A percentile compares a stretch with the other conserved stretches of the same genome.
phyloP scores from a whole-genome alignment of 768 basidiomycete genomes.

The Russula lepida region DNA sequence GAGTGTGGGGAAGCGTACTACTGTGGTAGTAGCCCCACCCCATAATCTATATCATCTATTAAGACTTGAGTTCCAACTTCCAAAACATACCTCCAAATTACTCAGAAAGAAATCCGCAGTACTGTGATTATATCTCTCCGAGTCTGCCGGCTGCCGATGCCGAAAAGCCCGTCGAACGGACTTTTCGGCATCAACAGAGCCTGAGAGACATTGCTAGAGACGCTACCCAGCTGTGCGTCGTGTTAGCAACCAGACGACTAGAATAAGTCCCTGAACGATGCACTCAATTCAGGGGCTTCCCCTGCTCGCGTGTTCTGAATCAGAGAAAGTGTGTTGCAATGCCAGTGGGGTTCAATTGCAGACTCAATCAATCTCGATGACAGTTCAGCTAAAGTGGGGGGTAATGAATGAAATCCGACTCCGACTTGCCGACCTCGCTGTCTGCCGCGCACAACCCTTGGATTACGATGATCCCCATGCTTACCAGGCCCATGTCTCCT shows the following conservation, averaged over 20 bases:
- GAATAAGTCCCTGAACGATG: not conserved
- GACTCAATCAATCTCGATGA: not conserved
- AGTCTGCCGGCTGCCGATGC: no score
- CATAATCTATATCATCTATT: not conserved
- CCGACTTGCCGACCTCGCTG: not conserved
- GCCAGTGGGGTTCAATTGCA: not conserved
- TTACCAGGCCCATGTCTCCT: not conserved
- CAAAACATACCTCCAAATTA: not conserved
- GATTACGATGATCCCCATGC: not conserved
- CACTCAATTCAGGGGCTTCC: not conserved
- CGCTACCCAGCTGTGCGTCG: not conserved
- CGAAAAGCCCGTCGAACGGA: not conserved
- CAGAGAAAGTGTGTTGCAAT: not conserved
- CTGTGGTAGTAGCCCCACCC: not conserved
- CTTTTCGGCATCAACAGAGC: not conserved
- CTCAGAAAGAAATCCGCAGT: not conserved
- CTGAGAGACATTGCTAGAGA: not conserved
- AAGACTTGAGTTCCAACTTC: not conserved
- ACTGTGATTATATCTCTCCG: not conserved
- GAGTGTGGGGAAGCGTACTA: not conserved
- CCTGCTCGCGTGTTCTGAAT: not conserved
- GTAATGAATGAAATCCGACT: not conserved
- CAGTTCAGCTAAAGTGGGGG: not conserved
- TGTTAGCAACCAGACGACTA: constrained; percentile 1
- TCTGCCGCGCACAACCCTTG: no score